Evolutionary conservation across 208 protist genomes (phyloP).

Genomic region (Acanthamoeba castellanii): DNA sequence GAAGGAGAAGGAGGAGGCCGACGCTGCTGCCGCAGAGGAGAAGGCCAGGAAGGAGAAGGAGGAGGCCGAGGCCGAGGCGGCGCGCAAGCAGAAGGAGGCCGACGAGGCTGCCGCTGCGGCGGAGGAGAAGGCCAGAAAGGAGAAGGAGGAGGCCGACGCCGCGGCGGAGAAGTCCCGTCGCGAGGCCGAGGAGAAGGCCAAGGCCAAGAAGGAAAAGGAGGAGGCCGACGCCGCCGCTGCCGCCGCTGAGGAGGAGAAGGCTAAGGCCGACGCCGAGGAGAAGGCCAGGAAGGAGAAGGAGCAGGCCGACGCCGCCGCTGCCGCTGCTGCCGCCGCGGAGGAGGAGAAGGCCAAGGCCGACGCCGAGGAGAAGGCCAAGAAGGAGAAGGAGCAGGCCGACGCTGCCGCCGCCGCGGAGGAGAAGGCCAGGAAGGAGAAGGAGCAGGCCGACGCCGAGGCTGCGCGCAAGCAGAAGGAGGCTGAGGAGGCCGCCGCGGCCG

Average conservation of each 20-base stretch:
- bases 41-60: neutral
- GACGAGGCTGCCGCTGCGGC: neutral
- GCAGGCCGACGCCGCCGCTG: neutral
- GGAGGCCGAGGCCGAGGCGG: neutral
- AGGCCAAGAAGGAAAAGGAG: neutral
- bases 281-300: conserved; percentile 40
- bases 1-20: neutral
- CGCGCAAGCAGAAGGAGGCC: neutral
- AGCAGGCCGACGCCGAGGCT: neutral
- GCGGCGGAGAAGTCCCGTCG: too few species aligned
- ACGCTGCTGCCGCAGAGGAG: neutral
- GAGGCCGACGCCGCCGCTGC: neutral
- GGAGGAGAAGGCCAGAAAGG: neutral
- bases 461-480: too few species aligned
- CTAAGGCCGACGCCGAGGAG: neutral
- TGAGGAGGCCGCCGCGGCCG: neutral
- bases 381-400: neutral
- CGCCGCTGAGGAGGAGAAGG: neutral
- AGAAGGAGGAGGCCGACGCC: conserved; percentile 8
- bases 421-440: neutral
- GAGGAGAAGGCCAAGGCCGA: neutral
- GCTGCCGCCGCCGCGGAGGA: neutral
- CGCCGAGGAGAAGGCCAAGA: neutral
- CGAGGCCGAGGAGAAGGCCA: neutral
- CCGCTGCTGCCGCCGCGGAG: neutral